These are phyloP conservation scores for Sinapis alba DNA, from an alignment of 441 rosid species.

Conservation along the genomic window DNA sequence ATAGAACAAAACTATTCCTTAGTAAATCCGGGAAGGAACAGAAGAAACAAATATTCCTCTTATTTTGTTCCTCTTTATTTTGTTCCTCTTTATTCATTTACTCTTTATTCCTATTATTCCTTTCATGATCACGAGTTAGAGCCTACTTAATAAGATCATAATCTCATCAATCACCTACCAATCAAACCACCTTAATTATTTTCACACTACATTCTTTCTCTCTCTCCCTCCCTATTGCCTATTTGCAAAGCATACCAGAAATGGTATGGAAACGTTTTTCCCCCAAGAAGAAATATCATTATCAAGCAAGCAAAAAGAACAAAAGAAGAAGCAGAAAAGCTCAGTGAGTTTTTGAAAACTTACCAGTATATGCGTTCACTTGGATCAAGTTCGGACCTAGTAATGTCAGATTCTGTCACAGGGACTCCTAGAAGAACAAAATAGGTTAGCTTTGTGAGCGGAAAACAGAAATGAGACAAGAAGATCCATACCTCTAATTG, in stretches of 20 bases:
- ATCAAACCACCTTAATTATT: neutral
- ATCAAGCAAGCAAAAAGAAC: neutral
- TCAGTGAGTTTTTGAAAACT: neutral
- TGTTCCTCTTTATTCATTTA: no score
- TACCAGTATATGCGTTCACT: conserved; percentile 41
- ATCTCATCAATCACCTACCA: neutral
- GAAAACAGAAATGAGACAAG: neutral
- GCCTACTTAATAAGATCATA: neutral
- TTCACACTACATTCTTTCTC: neutral
- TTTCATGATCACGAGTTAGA: no score
- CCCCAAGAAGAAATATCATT: neutral
- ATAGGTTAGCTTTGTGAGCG: neutral
- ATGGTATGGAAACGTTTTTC: neutral
- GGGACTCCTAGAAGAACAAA: conserved; percentile 24
- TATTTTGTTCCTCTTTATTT: no score
- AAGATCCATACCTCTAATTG: conserved; percentile 50
- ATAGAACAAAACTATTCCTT: no score
- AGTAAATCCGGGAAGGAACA: no score
- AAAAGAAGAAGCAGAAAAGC: neutral
- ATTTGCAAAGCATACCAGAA: conserved; percentile 9
- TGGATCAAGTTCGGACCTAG: conserved; percentile 26
- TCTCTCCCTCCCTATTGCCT: neutral
- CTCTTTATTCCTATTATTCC: no score
- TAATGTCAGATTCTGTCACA: conserved; percentile 27
- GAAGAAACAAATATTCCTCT: no score